Percentiles rank a stretch among this genome's conserved stretches.
Conservation (phyloP, 2,329 filamentous ascomycete species). For the Clarireedia monteithiana region DNA sequence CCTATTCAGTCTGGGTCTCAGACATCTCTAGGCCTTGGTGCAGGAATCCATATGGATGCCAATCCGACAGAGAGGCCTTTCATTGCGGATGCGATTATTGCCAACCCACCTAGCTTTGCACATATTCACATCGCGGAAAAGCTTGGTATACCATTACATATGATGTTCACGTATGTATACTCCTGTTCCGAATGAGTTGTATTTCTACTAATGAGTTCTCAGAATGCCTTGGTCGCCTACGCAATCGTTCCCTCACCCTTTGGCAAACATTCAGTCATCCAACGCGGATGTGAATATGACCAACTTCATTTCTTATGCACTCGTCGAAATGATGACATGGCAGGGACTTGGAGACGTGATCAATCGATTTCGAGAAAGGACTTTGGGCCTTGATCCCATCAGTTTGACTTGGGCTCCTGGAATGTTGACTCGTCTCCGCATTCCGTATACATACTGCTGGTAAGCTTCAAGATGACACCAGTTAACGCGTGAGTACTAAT, state of each 20-base stretch:
- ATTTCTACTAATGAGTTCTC: slow-evolving; percentile 3
- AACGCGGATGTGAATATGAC: slow-evolving; percentile 56
- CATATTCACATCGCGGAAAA: slow-evolving; percentile 71
- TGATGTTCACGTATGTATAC: slow-evolving; percentile 77
- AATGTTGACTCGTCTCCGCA: slow-evolving; percentile 63
- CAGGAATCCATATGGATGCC: slow-evolving; percentile 29
- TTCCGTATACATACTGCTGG: slow-evolving; percentile 92
- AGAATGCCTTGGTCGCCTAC: slow-evolving; percentile 66
- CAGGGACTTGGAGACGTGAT: slow-evolving; percentile 81
- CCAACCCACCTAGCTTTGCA: slow-evolving; percentile 70
- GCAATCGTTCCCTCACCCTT: slow-evolving; percentile 61
- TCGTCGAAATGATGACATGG: slow-evolving; percentile 68
- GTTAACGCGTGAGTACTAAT: slow-evolving; percentile 1
- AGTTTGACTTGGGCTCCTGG: slow-evolving; percentile 78
- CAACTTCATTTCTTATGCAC: slow-evolving; percentile 61
- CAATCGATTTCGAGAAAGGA: slow-evolving; percentile 73
- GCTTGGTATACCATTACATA: slow-evolving; percentile 64
- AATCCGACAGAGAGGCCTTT: slow-evolving; percentile 48
- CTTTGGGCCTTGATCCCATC: slow-evolving; percentile 67
- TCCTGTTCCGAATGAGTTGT: neutral
- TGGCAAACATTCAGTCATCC: slow-evolving; percentile 58
- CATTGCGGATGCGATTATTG: slow-evolving; percentile 74
- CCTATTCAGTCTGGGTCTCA: slow-evolving; percentile 18
- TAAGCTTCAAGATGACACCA: slow-evolving; percentile 7
- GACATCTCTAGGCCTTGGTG: slow-evolving; percentile 19